These are phyloP conservation scores for Lactarius indigo DNA, from an alignment of 768 basidiomycete species.

Conservation along the genomic window DNA sequence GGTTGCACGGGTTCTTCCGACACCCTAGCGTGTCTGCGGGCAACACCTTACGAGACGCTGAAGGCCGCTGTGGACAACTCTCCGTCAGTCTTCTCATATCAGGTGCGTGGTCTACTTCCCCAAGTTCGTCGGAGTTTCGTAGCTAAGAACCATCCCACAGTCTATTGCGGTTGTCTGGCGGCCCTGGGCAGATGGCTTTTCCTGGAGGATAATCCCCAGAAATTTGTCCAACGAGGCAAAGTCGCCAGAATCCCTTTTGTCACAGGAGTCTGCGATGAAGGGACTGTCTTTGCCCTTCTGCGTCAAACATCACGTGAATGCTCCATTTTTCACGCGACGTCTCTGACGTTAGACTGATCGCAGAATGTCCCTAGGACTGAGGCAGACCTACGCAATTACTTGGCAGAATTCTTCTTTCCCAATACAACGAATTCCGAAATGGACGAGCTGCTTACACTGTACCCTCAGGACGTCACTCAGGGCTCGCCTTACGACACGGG, in stretches of 20 bases:
- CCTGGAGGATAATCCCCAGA: not conserved
- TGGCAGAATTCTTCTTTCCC: not conserved
- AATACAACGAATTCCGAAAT: not conserved
- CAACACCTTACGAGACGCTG: conserved; percentile 33
- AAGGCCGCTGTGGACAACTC: conserved; percentile 33
- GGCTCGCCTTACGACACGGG: not conserved
- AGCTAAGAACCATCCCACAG: not conserved
- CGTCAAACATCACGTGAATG: not conserved
- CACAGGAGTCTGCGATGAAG: not conserved
- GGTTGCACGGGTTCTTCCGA: conserved; percentile 37
- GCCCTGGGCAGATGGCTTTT: not conserved
- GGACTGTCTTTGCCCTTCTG: not conserved
- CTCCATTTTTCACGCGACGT: not conserved
- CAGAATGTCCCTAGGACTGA: not conserved
- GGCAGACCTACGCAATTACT: not conserved
- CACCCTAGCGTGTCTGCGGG: conserved; percentile 43
- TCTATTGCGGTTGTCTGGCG: not conserved
- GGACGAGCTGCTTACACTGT: not conserved
- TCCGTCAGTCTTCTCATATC: conserved; percentile 32
- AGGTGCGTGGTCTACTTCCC: conserved; percentile 24
- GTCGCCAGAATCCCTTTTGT: not conserved
- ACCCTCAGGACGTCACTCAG: not conserved
- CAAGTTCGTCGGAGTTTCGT: not conserved
- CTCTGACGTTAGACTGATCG: not conserved
- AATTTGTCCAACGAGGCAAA: not conserved